These are phyloP conservation scores for Salix exigua DNA, from an alignment of 345 rosid genomes.

Conservation along the genomic window DNA sequence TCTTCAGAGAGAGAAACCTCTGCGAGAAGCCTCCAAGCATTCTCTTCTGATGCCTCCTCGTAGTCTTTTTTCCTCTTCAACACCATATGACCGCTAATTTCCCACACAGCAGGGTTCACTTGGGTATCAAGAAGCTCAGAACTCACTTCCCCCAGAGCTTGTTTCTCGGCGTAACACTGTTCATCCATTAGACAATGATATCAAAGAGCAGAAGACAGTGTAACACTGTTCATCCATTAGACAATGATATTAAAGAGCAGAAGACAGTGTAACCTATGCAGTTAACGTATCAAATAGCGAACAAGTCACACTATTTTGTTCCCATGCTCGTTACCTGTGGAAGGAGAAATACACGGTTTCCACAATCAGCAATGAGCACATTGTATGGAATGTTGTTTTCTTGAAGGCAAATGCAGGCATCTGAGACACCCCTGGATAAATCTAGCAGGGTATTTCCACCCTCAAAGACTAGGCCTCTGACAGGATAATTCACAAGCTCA, in stretches of 20 bases:
- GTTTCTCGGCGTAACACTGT: constrained; percentile 97
- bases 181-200: background rate
- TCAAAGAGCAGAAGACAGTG: background rate
- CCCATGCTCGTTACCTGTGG: constrained; percentile 66
- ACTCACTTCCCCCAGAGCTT: constrained; percentile 90
- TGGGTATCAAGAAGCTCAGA: constrained; percentile 77
- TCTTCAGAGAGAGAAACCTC: constrained; percentile 87
- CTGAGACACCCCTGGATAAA: constrained; percentile 53
- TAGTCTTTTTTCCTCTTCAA: constrained; percentile 83
- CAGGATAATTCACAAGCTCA: constrained; percentile 70
- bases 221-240: too few species aligned
- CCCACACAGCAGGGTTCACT: constrained; percentile 99
- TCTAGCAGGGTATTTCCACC: constrained; percentile 59
- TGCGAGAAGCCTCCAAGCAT: constrained; percentile 86
- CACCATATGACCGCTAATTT: constrained; percentile 97
- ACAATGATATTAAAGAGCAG: too few species aligned
- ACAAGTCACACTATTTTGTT: background rate
- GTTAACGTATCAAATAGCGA: background rate
- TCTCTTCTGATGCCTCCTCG: constrained; percentile 82
- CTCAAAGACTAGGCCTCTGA: constrained; percentile 81
- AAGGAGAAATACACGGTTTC: constrained; percentile 66
- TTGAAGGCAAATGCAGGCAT: constrained; percentile 83
- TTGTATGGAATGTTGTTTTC: constrained; percentile 85
- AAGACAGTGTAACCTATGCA: background rate
- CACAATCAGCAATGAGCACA: constrained; percentile 75